phyloP scores from a whole-genome alignment of 2,329 filamentous ascomycete species.

The Fusarium coffeatum region DNA sequence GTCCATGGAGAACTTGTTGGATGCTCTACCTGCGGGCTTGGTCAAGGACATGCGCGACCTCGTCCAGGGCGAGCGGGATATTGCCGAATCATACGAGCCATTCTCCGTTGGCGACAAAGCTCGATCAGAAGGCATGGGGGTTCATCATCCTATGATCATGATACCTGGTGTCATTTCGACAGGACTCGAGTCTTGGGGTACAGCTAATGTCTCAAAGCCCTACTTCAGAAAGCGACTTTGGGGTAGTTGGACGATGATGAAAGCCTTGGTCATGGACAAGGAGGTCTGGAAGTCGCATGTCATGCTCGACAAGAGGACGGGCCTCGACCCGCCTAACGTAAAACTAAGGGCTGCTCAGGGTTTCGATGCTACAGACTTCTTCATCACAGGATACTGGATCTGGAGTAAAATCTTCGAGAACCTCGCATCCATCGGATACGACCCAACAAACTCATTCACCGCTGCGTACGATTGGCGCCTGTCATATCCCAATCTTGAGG shows the following conservation, averaged over 20 bases:
- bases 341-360: slow-evolving; percentile 94
- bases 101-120: slow-evolving; percentile 91
- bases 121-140: slow-evolving; percentile 80
- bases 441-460: slow-evolving; percentile 80
- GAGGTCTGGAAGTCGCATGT: slow-evolving; percentile 95
- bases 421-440: slow-evolving; percentile 93
- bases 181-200: slow-evolving; percentile 96
- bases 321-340: slow-evolving; percentile 88
- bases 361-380: slow-evolving; percentile 98
- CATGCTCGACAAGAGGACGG: slow-evolving; percentile 93
- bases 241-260: slow-evolving; percentile 99
- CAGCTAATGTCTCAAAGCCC: slow-evolving; percentile 81
- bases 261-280: slow-evolving; percentile 91
- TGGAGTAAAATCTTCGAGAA: slow-evolving; percentile 99
- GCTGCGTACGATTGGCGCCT: slow-evolving; percentile 91
- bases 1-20: slow-evolving; percentile 86
- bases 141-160: slow-evolving; percentile 93
- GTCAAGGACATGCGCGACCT: slow-evolving; percentile 88
- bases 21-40: slow-evolving; percentile 87
- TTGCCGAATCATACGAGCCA: slow-evolving; percentile 87
- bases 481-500: slow-evolving; percentile 89
- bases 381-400: slow-evolving; percentile 94
- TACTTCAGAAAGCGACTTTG: slow-evolving; percentile 96
- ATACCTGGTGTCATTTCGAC: slow-evolving; percentile 98
- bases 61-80: slow-evolving; percentile 85